Evolutionary conservation across 306 rosid species (phyloP).

Genomic region (Oxytropis ochrocephala): DNA sequence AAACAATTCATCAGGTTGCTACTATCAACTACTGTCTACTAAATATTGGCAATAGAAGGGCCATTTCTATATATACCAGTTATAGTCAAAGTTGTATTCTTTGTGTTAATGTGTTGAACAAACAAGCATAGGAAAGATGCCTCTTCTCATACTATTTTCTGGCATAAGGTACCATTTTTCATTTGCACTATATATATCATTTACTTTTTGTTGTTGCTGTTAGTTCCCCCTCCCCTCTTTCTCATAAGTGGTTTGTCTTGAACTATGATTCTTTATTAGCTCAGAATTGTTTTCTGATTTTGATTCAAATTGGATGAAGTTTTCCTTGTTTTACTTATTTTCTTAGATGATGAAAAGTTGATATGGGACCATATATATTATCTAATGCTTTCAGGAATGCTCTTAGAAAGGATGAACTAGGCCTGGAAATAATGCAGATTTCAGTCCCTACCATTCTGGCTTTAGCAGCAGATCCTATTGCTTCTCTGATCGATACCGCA

Average conservation of each 20-base stretch:
- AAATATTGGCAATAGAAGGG: no score
- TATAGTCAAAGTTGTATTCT: not conserved
- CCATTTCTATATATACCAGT: not conserved
- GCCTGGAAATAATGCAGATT: conserved; percentile 33
- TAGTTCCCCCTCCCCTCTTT: not conserved
- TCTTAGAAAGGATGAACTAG: conserved; percentile 25
- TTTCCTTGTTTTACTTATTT: not conserved
- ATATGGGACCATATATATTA: not conserved
- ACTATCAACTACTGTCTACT: no score
- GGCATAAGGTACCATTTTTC: conserved; percentile 25
- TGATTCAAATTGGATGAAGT: not conserved
- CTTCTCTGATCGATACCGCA: conserved; percentile 41
- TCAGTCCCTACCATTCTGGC: conserved; percentile 36
- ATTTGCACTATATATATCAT: not conserved
- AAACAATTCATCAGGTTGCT: not conserved
- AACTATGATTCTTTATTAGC: not conserved
- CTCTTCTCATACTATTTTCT: conserved; percentile 23
- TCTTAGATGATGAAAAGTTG: not conserved
- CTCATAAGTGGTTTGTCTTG: not conserved
- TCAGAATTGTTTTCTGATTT: not conserved
- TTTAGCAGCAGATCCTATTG: conserved; percentile 46
- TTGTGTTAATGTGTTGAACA: not conserved
- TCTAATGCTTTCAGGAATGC: conserved; percentile 18
- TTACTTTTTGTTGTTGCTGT: no score
- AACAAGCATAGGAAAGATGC: not conserved